Percentiles rank a stretch among this genome's conserved stretches.
Conservation (phyloP, 2,329 filamentous ascomycete species). For the Sclerotinia sclerotiorum region DNA sequence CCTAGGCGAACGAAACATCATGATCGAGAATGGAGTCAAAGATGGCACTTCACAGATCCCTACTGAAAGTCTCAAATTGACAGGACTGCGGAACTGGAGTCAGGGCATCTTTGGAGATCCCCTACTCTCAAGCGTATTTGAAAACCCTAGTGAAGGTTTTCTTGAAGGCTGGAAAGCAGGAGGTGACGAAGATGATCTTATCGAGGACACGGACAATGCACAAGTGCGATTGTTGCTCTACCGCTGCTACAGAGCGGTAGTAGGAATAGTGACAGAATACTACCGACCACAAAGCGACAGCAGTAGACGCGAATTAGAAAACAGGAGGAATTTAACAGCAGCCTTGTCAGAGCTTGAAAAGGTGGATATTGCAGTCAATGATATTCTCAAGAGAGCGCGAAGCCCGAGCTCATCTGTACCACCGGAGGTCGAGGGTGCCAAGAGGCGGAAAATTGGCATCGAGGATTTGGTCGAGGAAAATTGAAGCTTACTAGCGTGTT, state of each 20-base stretch:
- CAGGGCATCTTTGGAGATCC: slow-evolving; percentile 61
- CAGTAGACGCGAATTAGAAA: slow-evolving; percentile 52
- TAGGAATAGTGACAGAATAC: slow-evolving; percentile 54
- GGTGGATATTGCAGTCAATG: slow-evolving; percentile 28
- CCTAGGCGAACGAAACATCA: slow-evolving; percentile 50
- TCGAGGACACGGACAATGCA: slow-evolving; percentile 48
- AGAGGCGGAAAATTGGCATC: slow-evolving; percentile 31
- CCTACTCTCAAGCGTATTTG: slow-evolving; percentile 52
- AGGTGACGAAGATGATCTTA: slow-evolving; percentile 37
- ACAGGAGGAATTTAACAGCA: slow-evolving; percentile 51
- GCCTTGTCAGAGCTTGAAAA: slow-evolving; percentile 50
- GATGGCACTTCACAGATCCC: slow-evolving; percentile 19
- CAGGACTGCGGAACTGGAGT: slow-evolving; percentile 59
- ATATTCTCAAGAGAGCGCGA: slow-evolving; percentile 32
- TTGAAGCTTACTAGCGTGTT: slow-evolving; percentile 21
- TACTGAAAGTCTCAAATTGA: slow-evolving; percentile 40
- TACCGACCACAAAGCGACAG: slow-evolving; percentile 53
- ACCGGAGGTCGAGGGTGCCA: slow-evolving; percentile 26
- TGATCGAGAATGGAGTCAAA: slow-evolving; percentile 42
- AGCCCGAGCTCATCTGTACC: slow-evolving; percentile 26
- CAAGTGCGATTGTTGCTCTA: slow-evolving; percentile 55
- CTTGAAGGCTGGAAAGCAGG: slow-evolving; percentile 46
- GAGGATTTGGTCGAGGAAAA: slow-evolving; percentile 21
- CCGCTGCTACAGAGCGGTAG: slow-evolving; percentile 56
- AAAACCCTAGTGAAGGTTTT: slow-evolving; percentile 47